phyloP scores from a whole-genome alignment of 805 yeast species.

The Kazachstania bromeliacearum region DNA sequence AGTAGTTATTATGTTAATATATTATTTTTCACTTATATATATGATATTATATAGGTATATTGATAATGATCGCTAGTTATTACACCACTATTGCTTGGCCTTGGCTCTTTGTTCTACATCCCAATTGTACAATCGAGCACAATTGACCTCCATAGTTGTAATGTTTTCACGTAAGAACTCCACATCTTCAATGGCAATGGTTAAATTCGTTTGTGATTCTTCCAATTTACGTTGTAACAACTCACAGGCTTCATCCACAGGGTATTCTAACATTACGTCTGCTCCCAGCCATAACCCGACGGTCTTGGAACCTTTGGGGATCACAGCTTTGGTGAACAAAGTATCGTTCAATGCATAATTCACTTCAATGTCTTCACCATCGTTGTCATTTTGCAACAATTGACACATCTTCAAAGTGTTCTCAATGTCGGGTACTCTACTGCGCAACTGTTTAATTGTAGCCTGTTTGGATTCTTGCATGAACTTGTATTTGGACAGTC shows the following conservation, averaged over 20 bases:
- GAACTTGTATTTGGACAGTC: constrained; percentile 80
- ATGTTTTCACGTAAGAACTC: constrained; percentile 85
- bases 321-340: constrained; percentile 70
- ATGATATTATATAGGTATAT: constrained; percentile 4
- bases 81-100: not conserved
- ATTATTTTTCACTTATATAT: not conserved
- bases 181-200: constrained; percentile 70
- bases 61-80: not conserved
- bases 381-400: constrained; percentile 43
- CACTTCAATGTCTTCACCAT: constrained; percentile 38
- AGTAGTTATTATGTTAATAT: not conserved
- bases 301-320: constrained; percentile 37
- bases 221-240: constrained; percentile 53
- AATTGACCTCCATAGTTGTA: constrained; percentile 96
- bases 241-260: constrained; percentile 75
- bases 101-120: constrained; percentile 60
- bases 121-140: constrained; percentile 87
- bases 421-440: constrained; percentile 84
- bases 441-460: constrained; percentile 23
- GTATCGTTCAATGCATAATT: constrained; percentile 92
- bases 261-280: constrained; percentile 92
- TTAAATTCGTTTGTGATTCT: constrained; percentile 50
- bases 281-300: constrained; percentile 97
- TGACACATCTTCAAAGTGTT: constrained; percentile 71
- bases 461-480: constrained; percentile 48